These are phyloP conservation scores for Sphagnum tenellum DNA, from an alignment of 225 moss, liverwort and hornwort species.

Conservation along the genomic window DNA sequence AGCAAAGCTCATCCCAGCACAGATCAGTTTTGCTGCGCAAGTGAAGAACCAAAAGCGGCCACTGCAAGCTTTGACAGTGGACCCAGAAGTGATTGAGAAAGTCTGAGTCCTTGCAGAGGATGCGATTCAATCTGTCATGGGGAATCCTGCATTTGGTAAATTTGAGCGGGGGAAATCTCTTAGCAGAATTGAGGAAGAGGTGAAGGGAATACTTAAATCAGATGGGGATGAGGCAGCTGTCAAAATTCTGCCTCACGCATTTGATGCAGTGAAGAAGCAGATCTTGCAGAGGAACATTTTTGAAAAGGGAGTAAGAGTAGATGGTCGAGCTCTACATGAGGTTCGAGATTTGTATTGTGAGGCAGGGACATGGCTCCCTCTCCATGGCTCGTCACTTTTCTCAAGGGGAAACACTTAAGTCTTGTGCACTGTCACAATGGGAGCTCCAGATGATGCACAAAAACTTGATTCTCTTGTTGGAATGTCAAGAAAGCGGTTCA, in stretches of 20 bases:
- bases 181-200: constrained; percentile 53
- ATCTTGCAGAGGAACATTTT: constrained; percentile 69
- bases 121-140: constrained; percentile 72
- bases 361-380: constrained; percentile 63
- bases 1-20: constrained; percentile 67
- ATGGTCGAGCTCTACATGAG: constrained; percentile 50
- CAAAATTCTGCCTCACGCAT: constrained; percentile 45
- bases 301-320: constrained; percentile 55
- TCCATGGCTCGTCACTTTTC: constrained; percentile 89
- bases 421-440: constrained; percentile 90
- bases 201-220: constrained; percentile 24
- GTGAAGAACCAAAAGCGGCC: constrained; percentile 63
- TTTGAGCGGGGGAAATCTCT: constrained; percentile 90
- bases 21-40: constrained; percentile 59
- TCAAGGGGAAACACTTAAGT: constrained; percentile 95
- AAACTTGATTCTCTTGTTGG: constrained; percentile 87
- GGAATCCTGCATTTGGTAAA: constrained; percentile 71
- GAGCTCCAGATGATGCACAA: constrained; percentile 90
- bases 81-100: constrained; percentile 48
- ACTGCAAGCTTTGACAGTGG: constrained; percentile 51
- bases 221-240: constrained; percentile 57
- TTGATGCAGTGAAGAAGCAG: constrained; percentile 81
- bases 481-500: constrained; percentile 67
- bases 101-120: constrained; percentile 45
- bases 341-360: constrained; percentile 84